Evolutionary conservation across 176 grass and related monocot species (phyloP).

Genomic region (bread wheat (Triticum aestivum)): DNA sequence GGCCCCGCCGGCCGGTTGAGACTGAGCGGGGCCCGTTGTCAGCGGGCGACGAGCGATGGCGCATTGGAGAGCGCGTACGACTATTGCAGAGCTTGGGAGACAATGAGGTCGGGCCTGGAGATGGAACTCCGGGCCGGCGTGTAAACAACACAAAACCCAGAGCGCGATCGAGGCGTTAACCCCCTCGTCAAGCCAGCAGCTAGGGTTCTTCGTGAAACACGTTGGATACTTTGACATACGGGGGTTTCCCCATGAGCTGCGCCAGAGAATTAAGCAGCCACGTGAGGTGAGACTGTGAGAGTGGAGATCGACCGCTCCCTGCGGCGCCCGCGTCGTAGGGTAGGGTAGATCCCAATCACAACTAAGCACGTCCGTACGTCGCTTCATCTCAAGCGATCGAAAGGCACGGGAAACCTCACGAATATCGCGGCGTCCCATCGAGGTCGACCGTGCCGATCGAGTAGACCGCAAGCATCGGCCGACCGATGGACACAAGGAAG

Average conservation of each 20-base stretch:
- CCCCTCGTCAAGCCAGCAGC: slow-evolving; percentile 3
- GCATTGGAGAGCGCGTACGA: too few relatives aligned
- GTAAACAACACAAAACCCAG: background rate
- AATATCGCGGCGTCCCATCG: background rate
- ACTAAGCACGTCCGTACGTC: background rate
- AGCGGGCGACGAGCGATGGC: background rate
- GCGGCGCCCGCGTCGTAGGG: background rate
- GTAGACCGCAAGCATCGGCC: background rate
- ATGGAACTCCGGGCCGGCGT: background rate
- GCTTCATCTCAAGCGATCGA: background rate
- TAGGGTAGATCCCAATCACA: too few relatives aligned
- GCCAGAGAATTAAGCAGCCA: background rate
- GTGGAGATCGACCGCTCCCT: background rate
- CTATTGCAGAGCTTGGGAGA: background rate
- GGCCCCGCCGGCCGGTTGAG: background rate
- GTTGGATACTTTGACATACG: background rate
- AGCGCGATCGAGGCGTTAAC: background rate
- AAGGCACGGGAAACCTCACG: background rate
- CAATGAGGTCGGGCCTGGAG: background rate
- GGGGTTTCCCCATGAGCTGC: background rate
- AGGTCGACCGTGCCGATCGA: background rate
- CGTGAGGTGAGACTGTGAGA: background rate
- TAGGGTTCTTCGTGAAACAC: slow-evolving; percentile 13
- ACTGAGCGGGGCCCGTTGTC: background rate
- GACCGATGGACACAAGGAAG: too few relatives aligned